phyloP scores from a whole-genome alignment of 352 stramenopile species.

The Phytopythium aichiense region DNA sequence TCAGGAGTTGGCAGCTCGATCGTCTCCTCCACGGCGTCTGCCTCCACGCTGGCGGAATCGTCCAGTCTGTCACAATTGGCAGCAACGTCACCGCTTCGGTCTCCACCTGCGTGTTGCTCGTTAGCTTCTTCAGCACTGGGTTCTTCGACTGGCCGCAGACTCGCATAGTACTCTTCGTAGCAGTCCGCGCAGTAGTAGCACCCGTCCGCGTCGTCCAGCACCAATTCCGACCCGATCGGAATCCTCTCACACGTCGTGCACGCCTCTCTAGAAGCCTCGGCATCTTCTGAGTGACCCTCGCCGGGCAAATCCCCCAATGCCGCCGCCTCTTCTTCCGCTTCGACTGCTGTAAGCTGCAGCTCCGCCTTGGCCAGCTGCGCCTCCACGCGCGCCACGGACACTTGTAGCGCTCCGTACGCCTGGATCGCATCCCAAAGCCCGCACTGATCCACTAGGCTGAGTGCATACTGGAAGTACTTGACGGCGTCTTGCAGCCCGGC shows the following conservation, averaged over 20 bases:
- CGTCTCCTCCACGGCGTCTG: not conserved
- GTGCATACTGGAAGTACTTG: conserved; percentile 44
- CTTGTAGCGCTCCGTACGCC: conserved; percentile 20
- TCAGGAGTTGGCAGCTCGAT: not conserved
- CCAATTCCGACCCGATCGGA: conserved; percentile 14
- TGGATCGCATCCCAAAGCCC: conserved; percentile 19
- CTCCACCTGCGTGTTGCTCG: not conserved
- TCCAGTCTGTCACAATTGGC: not conserved
- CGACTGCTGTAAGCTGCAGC: conserved; percentile 13
- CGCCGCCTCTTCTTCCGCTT: not conserved
- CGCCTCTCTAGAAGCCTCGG: not conserved
- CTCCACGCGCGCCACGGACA: conserved; percentile 23
- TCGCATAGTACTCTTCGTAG: conserved; percentile 66
- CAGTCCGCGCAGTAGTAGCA: conserved; percentile 64
- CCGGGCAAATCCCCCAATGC: too few species aligned
- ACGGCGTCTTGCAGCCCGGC: conserved; percentile 22
- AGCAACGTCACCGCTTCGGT: not conserved
- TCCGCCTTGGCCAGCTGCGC: conserved; percentile 9
- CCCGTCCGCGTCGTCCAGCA: conserved; percentile 60
- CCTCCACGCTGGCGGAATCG: not conserved
- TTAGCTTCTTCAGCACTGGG: not conserved
- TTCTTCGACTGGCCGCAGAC: not conserved
- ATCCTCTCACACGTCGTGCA: conserved; percentile 53
- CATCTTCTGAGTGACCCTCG: too few species aligned
- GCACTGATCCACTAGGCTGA: conserved; percentile 41